Conservation (phyloP, 169 alveolate species). For the Toxoplasma gondii region DNA sequence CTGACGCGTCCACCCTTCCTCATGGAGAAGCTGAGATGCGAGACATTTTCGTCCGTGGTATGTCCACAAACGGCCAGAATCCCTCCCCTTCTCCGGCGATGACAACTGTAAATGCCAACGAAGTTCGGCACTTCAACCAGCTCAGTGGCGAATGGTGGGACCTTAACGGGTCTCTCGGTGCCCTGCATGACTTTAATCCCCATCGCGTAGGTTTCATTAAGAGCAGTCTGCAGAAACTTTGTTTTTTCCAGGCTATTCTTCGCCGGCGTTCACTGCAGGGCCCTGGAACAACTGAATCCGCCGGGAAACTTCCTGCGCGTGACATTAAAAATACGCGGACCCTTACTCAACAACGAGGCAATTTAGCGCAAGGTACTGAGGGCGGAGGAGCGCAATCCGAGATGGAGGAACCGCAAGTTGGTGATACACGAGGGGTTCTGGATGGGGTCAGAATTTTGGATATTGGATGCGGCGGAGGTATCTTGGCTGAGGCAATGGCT, state of each 20-base stretch:
- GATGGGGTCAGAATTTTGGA: conserved; percentile 70
- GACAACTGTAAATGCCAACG: not conserved
- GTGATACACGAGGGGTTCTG: conserved; percentile 12
- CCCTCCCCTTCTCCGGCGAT: not conserved
- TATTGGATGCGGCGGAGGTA: conserved; percentile 85
- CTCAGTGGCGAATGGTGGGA: conserved; percentile 58
- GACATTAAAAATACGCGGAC: not conserved
- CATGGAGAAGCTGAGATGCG: no score
- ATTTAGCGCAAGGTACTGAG: no score
- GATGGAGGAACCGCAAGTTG: not conserved
- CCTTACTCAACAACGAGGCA: no score
- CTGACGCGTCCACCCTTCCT: no score
- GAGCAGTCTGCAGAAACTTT: conserved; percentile 47
- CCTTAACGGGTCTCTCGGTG: conserved; percentile 44
- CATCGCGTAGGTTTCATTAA: conserved; percentile 32
- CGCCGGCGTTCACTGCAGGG: not conserved
- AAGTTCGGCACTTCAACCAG: conserved; percentile 12
- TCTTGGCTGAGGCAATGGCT: conserved; percentile 78
- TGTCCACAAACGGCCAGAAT: not conserved
- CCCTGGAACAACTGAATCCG: not conserved
- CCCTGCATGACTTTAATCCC: conserved; percentile 53
- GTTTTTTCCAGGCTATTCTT: conserved; percentile 19
- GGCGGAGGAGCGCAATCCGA: not conserved
- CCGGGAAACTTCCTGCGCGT: not conserved
- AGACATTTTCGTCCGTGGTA: no score